A percentile compares a stretch with the other conserved stretches of the same genome.
These are phyloP conservation scores for Galeopsis tetrahit DNA, from an alignment of 257 asterid species.

Conservation along the genomic window DNA sequence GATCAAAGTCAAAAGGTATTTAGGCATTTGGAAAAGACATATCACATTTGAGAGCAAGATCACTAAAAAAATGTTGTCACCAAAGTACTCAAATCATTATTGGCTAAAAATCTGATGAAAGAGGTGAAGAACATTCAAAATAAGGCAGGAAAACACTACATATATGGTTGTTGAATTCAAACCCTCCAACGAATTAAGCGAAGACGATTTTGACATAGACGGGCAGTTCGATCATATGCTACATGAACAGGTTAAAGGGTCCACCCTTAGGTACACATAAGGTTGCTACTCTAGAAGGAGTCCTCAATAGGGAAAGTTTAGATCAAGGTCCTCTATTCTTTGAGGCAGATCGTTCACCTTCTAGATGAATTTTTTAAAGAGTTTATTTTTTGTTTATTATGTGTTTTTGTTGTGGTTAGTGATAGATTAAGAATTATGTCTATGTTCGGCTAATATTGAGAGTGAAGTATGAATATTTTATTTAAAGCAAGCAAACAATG, in stretches of 20 bases:
- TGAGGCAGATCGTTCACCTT: no score
- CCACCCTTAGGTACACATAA: slow-evolving; percentile 41
- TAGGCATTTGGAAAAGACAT: slow-evolving; percentile 33
- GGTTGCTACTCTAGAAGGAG: slow-evolving; percentile 51
- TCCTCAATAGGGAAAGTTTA: slow-evolving; percentile 28
- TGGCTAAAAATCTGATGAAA: slow-evolving; percentile 38
- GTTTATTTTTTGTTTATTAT: no score
- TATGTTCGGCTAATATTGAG: no score
- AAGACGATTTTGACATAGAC: slow-evolving; percentile 60
- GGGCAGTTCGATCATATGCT: slow-evolving; percentile 59
- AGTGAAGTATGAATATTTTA: no score
- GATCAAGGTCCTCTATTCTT: no score
- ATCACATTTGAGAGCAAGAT: slow-evolving; percentile 47
- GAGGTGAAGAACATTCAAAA: slow-evolving; percentile 51
- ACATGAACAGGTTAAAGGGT: slow-evolving; percentile 32
- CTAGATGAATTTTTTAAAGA: no score
- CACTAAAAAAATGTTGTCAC: slow-evolving; percentile 26
- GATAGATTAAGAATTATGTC: no score
- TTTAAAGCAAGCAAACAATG: no score
- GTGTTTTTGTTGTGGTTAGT: no score
- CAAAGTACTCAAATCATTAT: slow-evolving; percentile 40
- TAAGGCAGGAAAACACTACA: slow-evolving; percentile 51
- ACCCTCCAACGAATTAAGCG: slow-evolving; percentile 66
- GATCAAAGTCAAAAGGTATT: slow-evolving; percentile 39
- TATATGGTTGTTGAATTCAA: slow-evolving; percentile 61